A percentile compares a stretch with the other conserved stretches of the same genome.
phyloP scores from a whole-genome alignment of 495 filamentous ascomycete genomes.

The Trichoderma orchidacearum region DNA sequence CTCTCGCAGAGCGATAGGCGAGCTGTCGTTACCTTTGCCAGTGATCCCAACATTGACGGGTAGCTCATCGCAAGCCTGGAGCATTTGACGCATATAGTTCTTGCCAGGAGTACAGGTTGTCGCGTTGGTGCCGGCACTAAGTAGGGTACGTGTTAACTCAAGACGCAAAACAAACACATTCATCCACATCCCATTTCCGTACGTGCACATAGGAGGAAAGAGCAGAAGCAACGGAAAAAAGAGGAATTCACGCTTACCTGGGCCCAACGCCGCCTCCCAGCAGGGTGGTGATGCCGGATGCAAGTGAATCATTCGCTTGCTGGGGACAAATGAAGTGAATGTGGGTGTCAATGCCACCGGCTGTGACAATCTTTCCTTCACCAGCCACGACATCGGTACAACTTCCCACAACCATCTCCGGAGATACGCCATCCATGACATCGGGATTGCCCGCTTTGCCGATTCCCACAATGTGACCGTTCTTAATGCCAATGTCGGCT shows the following conservation, averaged over 20 bases:
- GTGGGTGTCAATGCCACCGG: slow-evolving; percentile 84
- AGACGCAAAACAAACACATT: not conserved
- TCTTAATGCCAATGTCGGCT: slow-evolving; percentile 89
- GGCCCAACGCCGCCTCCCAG: slow-evolving; percentile 92
- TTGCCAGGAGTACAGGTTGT: slow-evolving; percentile 90
- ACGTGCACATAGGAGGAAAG: not conserved
- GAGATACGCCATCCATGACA: slow-evolving; percentile 80
- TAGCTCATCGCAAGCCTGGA: slow-evolving; percentile 76
- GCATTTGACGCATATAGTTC: slow-evolving; percentile 80
- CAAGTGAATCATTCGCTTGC: slow-evolving; percentile 73
- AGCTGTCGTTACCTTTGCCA: slow-evolving; percentile 88
- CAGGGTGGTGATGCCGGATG: slow-evolving; percentile 84
- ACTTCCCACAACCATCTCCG: slow-evolving; percentile 68
- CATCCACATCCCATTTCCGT: not conserved
- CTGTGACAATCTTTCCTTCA: slow-evolving; percentile 86
- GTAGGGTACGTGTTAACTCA: slow-evolving; percentile 5
- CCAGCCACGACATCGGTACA: slow-evolving; percentile 95
- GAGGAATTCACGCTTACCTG: slow-evolving; percentile 25
- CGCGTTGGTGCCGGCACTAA: slow-evolving; percentile 87
- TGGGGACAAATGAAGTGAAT: slow-evolving; percentile 97
- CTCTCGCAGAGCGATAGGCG: slow-evolving; percentile 56
- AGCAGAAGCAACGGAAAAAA: not conserved
- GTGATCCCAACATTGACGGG: slow-evolving; percentile 91
- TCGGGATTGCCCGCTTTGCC: slow-evolving; percentile 97
- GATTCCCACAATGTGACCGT: slow-evolving; percentile 79